A percentile compares a stretch with the other conserved stretches of the same genome.
Evolutionary conservation across 768 basidiomycete species (phyloP).

Genomic region (Phylloporus sp.): DNA sequence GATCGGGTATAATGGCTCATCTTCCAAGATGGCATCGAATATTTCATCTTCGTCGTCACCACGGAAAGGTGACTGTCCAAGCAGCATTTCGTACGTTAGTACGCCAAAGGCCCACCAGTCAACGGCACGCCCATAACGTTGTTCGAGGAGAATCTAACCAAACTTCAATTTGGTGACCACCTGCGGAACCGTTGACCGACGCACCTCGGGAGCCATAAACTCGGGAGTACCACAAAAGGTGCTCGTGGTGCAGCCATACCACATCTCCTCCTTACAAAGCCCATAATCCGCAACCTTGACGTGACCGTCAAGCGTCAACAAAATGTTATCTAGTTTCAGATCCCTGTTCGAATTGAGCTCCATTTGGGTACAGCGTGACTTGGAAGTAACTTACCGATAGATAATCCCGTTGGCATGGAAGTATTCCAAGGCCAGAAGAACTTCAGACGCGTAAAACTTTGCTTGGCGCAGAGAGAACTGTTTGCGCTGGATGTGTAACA

Average conservation of each 20-base stretch:
- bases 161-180: background rate
- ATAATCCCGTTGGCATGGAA: slow-evolving; percentile 99
- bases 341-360: slow-evolving; percentile 50
- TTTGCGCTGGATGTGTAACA: slow-evolving; percentile 98
- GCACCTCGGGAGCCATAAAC: slow-evolving; percentile 98
- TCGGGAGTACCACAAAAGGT: slow-evolving; percentile 99
- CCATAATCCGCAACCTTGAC: slow-evolving; percentile 99
- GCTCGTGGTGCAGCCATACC: slow-evolving; percentile 91
- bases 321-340: slow-evolving; percentile 96
- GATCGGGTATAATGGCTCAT: slow-evolving; percentile 97
- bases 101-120: slow-evolving; percentile 99
- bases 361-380: background rate
- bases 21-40: slow-evolving; percentile 97
- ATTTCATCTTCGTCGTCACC: slow-evolving; percentile 99
- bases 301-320: slow-evolving; percentile 94
- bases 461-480: slow-evolving; percentile 98
- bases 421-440: slow-evolving; percentile 92
- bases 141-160: slow-evolving; percentile 90
- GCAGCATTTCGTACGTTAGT: slow-evolving; percentile 95
- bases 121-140: slow-evolving; percentile 96
- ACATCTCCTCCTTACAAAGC: slow-evolving; percentile 99
- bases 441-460: slow-evolving; percentile 98
- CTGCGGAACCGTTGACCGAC: slow-evolving; percentile 12
- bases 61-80: slow-evolving; percentile 98
- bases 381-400: slow-evolving; percentile 65